phyloP scores from a whole-genome alignment of 257 asterid genomes.

The Leonotis leonurus region DNA sequence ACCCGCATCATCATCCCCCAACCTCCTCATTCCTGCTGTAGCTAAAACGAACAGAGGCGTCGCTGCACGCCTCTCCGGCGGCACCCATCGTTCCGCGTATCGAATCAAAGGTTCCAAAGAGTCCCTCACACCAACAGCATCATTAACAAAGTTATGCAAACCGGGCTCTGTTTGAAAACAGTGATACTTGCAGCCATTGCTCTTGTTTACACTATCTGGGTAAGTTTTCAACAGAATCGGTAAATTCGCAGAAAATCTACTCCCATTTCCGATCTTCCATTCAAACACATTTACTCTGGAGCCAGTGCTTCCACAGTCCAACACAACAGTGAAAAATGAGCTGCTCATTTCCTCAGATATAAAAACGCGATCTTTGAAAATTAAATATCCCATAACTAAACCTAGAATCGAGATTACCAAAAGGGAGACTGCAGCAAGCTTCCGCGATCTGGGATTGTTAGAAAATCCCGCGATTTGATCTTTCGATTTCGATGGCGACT shows the following conservation, averaged over 20 bases:
- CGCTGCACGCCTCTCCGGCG: slow-evolving; percentile 29
- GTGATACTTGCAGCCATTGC: slow-evolving; percentile 55
- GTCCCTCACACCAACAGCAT: slow-evolving; percentile 38
- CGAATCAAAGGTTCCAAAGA: slow-evolving; percentile 63
- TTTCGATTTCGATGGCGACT: slow-evolving; percentile 65
- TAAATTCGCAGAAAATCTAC: slow-evolving; percentile 24
- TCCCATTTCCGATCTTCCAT: slow-evolving; percentile 37
- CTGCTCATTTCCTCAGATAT: slow-evolving; percentile 10
- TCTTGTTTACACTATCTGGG: slow-evolving; percentile 41
- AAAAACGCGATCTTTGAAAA: slow-evolving; percentile 14
- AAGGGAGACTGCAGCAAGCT: slow-evolving; percentile 22
- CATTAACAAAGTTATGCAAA: slow-evolving; percentile 55
- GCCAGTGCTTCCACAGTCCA: slow-evolving; percentile 92
- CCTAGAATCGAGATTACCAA: slow-evolving; percentile 26
- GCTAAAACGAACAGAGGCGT: slow-evolving; percentile 67
- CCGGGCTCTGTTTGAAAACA: slow-evolving; percentile 82
- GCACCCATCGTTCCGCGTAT: slow-evolving; percentile 60
- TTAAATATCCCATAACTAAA: slow-evolving; percentile 27
- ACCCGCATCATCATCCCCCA: slow-evolving; percentile 29
- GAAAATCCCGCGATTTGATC: slow-evolving; percentile 19
- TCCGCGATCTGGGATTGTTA: slow-evolving; percentile 25
- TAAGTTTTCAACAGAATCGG: slow-evolving; percentile 54
- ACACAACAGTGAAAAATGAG: slow-evolving; percentile 54
- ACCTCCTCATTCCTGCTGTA: slow-evolving; percentile 84
- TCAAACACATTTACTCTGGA: slow-evolving; percentile 66